Evolutionary conservation across 768 basidiomycete genomes (phyloP).

Genomic region (Russula sp.): DNA sequence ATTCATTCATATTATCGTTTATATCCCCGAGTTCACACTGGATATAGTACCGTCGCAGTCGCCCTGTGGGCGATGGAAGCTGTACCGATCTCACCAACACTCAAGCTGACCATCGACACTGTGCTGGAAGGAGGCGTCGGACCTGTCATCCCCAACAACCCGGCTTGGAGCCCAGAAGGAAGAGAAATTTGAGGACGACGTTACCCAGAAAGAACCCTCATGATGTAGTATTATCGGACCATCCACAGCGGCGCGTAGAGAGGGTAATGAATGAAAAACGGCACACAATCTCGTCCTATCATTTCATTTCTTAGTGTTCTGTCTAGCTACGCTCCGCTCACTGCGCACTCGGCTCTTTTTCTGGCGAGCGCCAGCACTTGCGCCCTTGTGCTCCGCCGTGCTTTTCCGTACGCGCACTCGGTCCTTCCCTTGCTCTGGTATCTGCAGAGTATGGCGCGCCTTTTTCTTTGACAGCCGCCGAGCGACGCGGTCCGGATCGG

Average conservation of each 20-base stretch:
- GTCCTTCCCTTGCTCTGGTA: conserved; percentile 35
- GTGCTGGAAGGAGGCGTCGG: conserved; percentile 27
- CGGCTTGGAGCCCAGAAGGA: conserved; percentile 16
- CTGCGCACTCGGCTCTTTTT: conserved; percentile 45
- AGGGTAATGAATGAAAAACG: not conserved
- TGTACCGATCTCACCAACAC: conserved; percentile 21
- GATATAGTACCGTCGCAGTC: conserved; percentile 21
- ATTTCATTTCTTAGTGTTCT: conserved; percentile 61
- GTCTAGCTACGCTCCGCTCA: conserved; percentile 44
- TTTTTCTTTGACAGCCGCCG: conserved; percentile 89
- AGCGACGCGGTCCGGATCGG: conserved; percentile 73
- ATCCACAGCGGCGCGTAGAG: not conserved
- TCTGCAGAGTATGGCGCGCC: conserved; percentile 46
- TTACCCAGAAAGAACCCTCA: not conserved
- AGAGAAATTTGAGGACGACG: not conserved
- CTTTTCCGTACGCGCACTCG: conserved; percentile 43
- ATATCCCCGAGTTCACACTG: not conserved
- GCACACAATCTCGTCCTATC: not conserved
- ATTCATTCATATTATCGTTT: not conserved
- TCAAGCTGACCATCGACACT: conserved; percentile 26
- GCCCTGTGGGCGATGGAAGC: conserved; percentile 31
- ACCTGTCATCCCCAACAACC: conserved; percentile 22
- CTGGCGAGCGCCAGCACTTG: conserved; percentile 27
- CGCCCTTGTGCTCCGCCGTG: conserved; percentile 26
- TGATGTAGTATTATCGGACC: not conserved